Conservation (phyloP, 495 filamentous ascomycete genomes). For the Aspergillus homomorphus region DNA sequence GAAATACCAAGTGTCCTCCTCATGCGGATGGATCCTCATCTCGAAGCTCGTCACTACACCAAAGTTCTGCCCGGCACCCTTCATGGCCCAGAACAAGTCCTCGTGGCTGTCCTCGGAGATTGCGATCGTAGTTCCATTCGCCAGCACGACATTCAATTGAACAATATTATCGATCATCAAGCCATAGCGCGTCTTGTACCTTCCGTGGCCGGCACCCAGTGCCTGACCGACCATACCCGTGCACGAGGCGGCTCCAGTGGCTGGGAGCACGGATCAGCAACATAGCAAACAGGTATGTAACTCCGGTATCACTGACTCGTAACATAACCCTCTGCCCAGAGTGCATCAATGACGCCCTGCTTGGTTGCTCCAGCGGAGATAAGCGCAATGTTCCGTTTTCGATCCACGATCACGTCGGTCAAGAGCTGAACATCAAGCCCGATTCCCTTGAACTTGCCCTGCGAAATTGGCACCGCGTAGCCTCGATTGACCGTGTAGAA, state of each 20-base stretch:
- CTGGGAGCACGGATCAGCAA: background rate
- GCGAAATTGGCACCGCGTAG: background rate
- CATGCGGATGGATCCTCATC: background rate
- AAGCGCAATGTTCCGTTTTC: background rate
- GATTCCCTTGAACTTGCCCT: background rate
- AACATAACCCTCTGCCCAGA: no score
- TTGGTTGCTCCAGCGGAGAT: no score
- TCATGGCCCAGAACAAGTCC: slow-evolving; percentile 36
- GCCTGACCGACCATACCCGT: slow-evolving; percentile 32
- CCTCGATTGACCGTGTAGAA: background rate
- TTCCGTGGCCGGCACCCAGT: slow-evolving; percentile 35
- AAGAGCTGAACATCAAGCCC: background rate
- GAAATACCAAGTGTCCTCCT: no score
- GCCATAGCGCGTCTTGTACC: slow-evolving; percentile 31
- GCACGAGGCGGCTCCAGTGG: slow-evolving; percentile 15
- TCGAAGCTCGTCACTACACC: slow-evolving; percentile 14
- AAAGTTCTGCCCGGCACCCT: slow-evolving; percentile 34
- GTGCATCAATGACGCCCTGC: no score
- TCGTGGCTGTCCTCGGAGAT: slow-evolving; percentile 22
- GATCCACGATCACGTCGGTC: background rate
- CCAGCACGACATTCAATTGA: slow-evolving; percentile 29
- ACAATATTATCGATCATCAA: slow-evolving; percentile 36
- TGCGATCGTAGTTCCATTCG: slow-evolving; percentile 23
- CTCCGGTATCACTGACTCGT: no score
- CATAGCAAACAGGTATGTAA: no score